Base-by-base conservation (phyloP, 352 stramenopile species). In the Albugo laibachii region DNA sequence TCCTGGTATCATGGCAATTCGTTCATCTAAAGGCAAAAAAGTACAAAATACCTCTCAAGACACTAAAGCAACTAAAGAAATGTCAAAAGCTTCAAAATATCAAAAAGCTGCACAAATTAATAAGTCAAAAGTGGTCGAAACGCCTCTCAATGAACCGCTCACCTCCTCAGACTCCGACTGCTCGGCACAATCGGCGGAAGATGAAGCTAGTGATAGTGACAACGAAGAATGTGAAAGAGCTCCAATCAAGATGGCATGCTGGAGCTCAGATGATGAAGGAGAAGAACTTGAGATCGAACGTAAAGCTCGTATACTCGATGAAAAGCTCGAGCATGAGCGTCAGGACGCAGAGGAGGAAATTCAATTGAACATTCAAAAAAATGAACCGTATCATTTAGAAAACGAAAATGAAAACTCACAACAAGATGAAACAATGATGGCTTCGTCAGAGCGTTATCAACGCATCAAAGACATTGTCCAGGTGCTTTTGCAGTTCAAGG, bases 401-500 rank as follows among this genome's bases (percentile, higher is more conserved):
- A 77, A 81, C 11, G 74, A 86, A 21, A 71, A 86, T 37, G 78
- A 87, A 55, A 63, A 69, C 5, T 74, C 74, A 34, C 63, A 77
- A 0, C 56, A 66, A 8, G 69, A 82, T 16, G 77, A 63, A 2
- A 57, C 60, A 34, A 58, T 60, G 19, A 65, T 67, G 11, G 77
- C 92, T 59, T 79, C 82, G 0, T 65, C 80, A 6, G 78, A 91
- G 40, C 63, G 96, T 45, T 91, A 96, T 58, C 79, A 95, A 63
- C 81, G 87, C 50, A 96, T 97, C 50, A 89, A 95, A 67, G 86
- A 96, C 51, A 72, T 95, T 49, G 69, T 95, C 31, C 77, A 95
- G 53, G 80, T 95, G 51, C 69, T 99, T 24, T 77, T 78, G 16
- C 83, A 98, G 50, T 99, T 99, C 54, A 97, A 95, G 54, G 67